Conservation (phyloP, 352 stramenopile genomes). For the Globisporangium irregulare region DNA sequence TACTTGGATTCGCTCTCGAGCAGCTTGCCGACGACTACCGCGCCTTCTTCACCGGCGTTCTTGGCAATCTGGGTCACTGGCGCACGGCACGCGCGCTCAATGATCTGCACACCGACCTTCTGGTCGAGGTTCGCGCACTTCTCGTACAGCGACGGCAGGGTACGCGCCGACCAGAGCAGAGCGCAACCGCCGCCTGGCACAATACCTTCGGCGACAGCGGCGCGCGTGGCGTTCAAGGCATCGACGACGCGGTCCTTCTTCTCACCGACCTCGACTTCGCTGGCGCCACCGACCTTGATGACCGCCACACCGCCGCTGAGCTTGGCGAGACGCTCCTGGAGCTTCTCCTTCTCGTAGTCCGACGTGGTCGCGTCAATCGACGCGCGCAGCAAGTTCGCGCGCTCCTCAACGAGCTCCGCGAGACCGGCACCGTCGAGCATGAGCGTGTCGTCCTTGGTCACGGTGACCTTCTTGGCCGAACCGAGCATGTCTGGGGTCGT, state of each 20-base stretch:
- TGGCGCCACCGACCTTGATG: conserved; percentile 99
- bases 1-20: conserved; percentile 93
- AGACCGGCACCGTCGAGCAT: conserved; percentile 95
- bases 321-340: conserved; percentile 99
- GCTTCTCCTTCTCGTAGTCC: conserved; percentile 99
- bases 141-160: conserved; percentile 87
- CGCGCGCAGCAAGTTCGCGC: conserved; percentile 94
- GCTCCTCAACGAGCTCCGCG: conserved; percentile 93
- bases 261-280: conserved; percentile 98
- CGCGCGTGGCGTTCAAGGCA: conserved; percentile 99
- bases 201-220: conserved; percentile 98
- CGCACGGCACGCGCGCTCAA: conserved; percentile 92
- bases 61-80: conserved; percentile 97
- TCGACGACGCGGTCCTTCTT: conserved; percentile 99
- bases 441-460: conserved; percentile 99
- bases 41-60: conserved; percentile 98
- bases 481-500: conserved; percentile 94
- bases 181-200: conserved; percentile 98
- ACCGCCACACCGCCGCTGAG: conserved; percentile 98
- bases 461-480: conserved; percentile 92
- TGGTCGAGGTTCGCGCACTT: conserved; percentile 95
- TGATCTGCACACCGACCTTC: conserved; percentile 98
- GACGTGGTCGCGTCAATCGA: conserved; percentile 96
- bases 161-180: conserved; percentile 95
- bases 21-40: conserved; percentile 98